Conservation (phyloP, 2,329 filamentous ascomycete genomes). For the Tolypocladium pustulatum region DNA sequence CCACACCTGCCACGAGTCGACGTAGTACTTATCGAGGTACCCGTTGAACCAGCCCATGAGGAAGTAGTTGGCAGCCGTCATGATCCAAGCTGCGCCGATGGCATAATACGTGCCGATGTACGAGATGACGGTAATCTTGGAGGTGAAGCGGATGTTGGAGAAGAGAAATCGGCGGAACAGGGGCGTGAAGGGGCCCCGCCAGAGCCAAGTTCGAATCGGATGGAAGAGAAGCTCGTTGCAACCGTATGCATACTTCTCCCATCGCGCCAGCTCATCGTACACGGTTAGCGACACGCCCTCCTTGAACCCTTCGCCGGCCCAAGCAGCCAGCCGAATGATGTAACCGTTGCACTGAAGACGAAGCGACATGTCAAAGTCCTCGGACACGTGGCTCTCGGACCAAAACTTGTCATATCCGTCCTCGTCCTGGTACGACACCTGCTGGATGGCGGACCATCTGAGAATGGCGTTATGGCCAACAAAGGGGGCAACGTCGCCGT, state of each 20-base stretch:
- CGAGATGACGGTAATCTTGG: conserved; percentile 65
- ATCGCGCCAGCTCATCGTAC: conserved; percentile 73
- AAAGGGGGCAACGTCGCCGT: conserved; percentile 68
- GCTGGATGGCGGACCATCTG: conserved; percentile 65
- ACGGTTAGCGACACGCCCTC: conserved; percentile 78
- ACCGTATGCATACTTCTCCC: conserved; percentile 81
- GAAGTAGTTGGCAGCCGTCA: conserved; percentile 67
- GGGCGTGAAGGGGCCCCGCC: conserved; percentile 65
- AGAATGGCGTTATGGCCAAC: conserved; percentile 74
- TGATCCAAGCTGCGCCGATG: conserved; percentile 64
- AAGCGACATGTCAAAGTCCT: conserved; percentile 75
- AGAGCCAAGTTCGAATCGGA: conserved; percentile 63
- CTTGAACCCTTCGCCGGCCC: conserved; percentile 68
- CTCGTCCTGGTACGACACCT: conserved; percentile 59
- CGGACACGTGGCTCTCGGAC: conserved; percentile 71
- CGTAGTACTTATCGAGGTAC: conserved; percentile 69
- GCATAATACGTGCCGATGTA: conserved; percentile 77
- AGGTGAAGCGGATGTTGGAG: conserved; percentile 64
- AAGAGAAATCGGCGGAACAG: conserved; percentile 65
- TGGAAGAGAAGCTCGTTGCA: conserved; percentile 78
- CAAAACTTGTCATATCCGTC: conserved; percentile 71
- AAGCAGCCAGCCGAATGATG: conserved; percentile 61
- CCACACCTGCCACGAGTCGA: conserved; percentile 71
- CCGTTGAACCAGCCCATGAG: conserved; percentile 67
- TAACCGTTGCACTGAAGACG: conserved; percentile 64